A percentile compares a stretch with the other conserved stretches of the same genome.
phyloP scores from a whole-genome alignment of 1,284 basidiomycete species.

The Austroboletus novae-zelandiae region DNA sequence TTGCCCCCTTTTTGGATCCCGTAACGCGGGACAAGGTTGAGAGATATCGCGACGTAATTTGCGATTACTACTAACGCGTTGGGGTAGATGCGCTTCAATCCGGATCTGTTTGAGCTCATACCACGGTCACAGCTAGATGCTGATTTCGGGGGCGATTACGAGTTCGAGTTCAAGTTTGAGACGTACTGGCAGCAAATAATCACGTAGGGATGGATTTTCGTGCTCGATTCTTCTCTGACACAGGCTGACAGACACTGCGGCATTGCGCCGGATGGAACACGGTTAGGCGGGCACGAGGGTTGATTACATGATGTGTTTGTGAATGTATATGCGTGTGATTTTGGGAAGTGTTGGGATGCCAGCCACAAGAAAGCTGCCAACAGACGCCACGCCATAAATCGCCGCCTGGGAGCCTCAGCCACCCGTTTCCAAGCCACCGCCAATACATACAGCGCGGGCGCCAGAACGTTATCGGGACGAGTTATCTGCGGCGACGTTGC shows the following conservation, averaged over 20 bases:
- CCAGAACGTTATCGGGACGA: conserved; percentile 2
- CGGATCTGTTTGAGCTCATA: conserved; percentile 73
- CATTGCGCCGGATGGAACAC: conserved; percentile 60
- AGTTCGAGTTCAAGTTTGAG: conserved; percentile 75
- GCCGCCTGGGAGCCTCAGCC: conserved; percentile 29
- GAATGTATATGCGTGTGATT: conserved; percentile 13
- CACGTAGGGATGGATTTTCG: conserved; percentile 40
- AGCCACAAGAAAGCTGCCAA: conserved; percentile 3
- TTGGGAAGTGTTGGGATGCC: not conserved
- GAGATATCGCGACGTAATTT: not conserved
- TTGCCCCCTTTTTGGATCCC: conserved; percentile 87
- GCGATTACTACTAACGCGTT: not conserved
- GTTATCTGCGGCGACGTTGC: not conserved
- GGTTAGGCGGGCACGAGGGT: conserved; percentile 30
- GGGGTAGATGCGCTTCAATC: conserved; percentile 84
- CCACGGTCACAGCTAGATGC: conserved; percentile 75
- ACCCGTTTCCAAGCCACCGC: conserved; percentile 18
- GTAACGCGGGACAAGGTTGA: conserved; percentile 84
- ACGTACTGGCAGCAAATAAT: conserved; percentile 80
- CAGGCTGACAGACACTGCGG: conserved; percentile 48
- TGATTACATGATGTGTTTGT: conserved; percentile 23
- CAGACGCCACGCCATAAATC: conserved; percentile 28
- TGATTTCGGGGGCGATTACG: conserved; percentile 79
- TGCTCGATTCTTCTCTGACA: not conserved
- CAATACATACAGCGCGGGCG: conserved; percentile 10